Evolutionary conservation across 2,329 filamentous ascomycete genomes (phyloP).

Genomic region (Hysterium pulicare): DNA sequence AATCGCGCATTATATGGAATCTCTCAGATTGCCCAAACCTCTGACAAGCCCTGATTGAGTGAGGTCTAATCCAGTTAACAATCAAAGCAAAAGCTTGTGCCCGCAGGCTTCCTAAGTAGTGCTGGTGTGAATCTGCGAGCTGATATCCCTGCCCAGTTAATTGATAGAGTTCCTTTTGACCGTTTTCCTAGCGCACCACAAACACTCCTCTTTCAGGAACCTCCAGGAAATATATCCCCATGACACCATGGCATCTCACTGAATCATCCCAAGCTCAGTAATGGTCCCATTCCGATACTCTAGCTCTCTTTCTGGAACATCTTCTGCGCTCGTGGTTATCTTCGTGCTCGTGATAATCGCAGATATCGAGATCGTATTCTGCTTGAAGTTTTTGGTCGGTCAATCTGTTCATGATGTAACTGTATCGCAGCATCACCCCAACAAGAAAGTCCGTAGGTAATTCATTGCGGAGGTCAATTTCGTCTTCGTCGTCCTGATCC

Average conservation of each 20-base stretch:
- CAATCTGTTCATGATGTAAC: not conserved
- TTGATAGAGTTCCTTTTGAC: too few species aligned
- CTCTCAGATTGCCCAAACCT: not conserved
- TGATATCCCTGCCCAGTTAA: too few species aligned
- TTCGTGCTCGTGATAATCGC: slow-evolving; percentile 9
- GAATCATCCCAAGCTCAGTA: too few species aligned
- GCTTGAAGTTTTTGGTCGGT: not conserved
- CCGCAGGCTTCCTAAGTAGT: too few species aligned
- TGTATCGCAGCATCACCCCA: not conserved
- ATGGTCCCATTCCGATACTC: too few species aligned
- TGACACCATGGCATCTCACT: too few species aligned
- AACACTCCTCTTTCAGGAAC: too few species aligned
- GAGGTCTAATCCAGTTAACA: not conserved
- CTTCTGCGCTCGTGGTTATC: slow-evolving; percentile 1
- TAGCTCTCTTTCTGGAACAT: not conserved
- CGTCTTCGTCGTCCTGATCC: not conserved
- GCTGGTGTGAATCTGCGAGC: too few species aligned
- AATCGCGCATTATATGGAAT: not conserved
- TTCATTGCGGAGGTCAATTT: not conserved
- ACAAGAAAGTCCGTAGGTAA: not conserved
- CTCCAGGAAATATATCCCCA: too few species aligned
- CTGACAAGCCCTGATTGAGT: not conserved
- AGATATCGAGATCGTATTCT: slow-evolving; percentile 2
- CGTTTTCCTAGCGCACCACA: too few species aligned
- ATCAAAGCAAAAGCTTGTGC: too few species aligned